phyloP scores from a whole-genome alignment of 176 grass and related monocot species.

The Triticum timopheevii region DNA sequence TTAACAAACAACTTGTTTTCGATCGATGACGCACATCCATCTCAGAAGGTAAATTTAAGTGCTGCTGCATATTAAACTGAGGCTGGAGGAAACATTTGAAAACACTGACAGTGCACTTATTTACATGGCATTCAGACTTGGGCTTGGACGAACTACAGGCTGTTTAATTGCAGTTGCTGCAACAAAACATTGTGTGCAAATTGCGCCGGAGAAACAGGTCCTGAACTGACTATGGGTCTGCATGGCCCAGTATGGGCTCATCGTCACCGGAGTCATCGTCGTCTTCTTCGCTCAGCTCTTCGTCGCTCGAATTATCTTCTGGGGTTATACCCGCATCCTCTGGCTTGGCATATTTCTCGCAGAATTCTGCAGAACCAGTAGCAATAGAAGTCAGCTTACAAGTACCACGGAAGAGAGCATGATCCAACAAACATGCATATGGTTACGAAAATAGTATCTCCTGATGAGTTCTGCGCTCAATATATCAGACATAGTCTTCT shows the following conservation, averaged over 20 bases:
- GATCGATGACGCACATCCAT: not conserved
- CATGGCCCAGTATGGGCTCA: slow-evolving; percentile 64
- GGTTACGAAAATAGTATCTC: not conserved
- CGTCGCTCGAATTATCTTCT: slow-evolving; percentile 65
- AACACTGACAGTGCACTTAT: slow-evolving; percentile 38
- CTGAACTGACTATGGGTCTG: slow-evolving; percentile 48
- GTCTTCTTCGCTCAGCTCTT: slow-evolving; percentile 75
- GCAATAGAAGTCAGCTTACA: slow-evolving; percentile 8
- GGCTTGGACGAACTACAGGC: not conserved
- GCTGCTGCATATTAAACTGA: slow-evolving; percentile 19
- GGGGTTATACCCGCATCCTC: slow-evolving; percentile 59
- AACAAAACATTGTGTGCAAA: slow-evolving; percentile 23
- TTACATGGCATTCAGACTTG: slow-evolving; percentile 43
- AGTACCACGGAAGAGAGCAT: not conserved
- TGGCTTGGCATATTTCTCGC: slow-evolving; percentile 71
- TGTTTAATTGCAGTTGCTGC: slow-evolving; percentile 46
- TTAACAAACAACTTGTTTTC: not conserved
- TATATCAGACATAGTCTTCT: not conserved
- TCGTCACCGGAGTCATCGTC: slow-evolving; percentile 65
- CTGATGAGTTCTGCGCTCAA: not conserved
- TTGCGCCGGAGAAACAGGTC: not conserved
- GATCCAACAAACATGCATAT: not conserved
- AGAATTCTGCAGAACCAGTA: slow-evolving; percentile 49
- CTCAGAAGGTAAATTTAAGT: not conserved
- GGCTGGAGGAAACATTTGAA: slow-evolving; percentile 17